Evolutionary conservation across 441 rosid species (phyloP).

Genomic region (Aleurites moluccanus): DNA sequence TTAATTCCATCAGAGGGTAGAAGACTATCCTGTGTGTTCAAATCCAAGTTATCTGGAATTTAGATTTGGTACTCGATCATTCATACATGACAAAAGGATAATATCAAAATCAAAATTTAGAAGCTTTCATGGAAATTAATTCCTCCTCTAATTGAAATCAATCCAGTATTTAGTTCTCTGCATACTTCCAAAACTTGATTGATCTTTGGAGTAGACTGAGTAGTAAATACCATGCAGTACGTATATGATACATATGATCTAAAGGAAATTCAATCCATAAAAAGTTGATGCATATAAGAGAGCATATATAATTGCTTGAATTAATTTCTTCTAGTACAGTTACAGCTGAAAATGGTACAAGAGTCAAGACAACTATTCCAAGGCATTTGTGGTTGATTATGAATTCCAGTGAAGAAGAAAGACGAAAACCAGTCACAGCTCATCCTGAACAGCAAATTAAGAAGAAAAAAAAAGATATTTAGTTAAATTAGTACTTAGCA

Average conservation of each 20-base stretch:
- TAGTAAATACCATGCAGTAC: too few species aligned
- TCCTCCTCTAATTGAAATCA: too few species aligned
- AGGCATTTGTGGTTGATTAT: not conserved
- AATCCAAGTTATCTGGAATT: too few species aligned
- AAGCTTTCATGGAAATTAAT: too few species aligned
- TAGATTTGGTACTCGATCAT: too few species aligned
- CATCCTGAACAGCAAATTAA: constrained; percentile 20
- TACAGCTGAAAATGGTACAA: not conserved
- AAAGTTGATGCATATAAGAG: not conserved
- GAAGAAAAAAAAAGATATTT: not conserved
- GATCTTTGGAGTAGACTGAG: too few species aligned
- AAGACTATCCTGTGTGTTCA: too few species aligned
- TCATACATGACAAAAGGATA: too few species aligned
- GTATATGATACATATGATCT: not conserved
- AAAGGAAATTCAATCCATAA: not conserved
- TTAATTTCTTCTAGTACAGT: not conserved
- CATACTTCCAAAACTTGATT: too few species aligned
- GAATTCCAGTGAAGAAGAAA: not conserved
- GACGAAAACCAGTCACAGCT: not conserved
- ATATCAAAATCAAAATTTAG: too few species aligned
- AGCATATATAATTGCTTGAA: not conserved
- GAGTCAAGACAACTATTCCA: not conserved
- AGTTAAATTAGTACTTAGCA: not conserved
- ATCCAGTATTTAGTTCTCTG: too few species aligned
- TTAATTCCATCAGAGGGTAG: too few species aligned